These are phyloP conservation scores for Citrus reticulata DNA, from an alignment of 345 rosid genomes.

Conservation along the genomic window DNA sequence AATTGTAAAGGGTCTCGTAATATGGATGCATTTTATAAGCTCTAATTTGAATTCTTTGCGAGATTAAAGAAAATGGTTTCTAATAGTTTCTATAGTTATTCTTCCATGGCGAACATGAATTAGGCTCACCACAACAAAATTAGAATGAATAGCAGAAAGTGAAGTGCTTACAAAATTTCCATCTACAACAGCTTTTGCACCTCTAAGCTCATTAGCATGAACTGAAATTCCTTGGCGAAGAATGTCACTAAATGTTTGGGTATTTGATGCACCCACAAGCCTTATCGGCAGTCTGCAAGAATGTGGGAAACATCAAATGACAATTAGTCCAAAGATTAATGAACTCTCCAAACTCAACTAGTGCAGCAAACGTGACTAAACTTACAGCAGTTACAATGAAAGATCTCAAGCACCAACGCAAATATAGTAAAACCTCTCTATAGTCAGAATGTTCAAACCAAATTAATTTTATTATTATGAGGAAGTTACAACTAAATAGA, in stretches of 20 bases:
- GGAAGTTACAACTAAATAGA: no score
- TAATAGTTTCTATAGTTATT: neutral
- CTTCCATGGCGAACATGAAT: neutral
- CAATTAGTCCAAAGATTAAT: neutral
- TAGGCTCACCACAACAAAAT: neutral
- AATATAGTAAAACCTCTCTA: neutral
- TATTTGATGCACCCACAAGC: conserved; percentile 33
- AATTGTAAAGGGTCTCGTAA: neutral
- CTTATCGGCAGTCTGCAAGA: conserved; percentile 56
- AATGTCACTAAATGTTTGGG: conserved; percentile 41
- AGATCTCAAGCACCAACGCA: neutral
- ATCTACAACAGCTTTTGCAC: conserved; percentile 74
- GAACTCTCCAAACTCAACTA: neutral
- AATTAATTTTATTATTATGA: no score
- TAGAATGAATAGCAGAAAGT: neutral
- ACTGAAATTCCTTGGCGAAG: conserved; percentile 58
- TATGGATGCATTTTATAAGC: neutral
- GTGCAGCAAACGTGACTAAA: neutral
- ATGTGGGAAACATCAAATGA: neutral
- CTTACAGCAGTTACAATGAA: neutral
- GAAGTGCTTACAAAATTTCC: conserved; percentile 65
- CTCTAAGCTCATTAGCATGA: conserved; percentile 59
- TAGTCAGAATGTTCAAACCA: no score
- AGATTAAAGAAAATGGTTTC: neutral
- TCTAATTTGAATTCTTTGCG: neutral